Evolutionary conservation across 78 protist species (phyloP), one percentile per base, ranked within the genome.

Genomic region (Corallochytrium limacisporum): DNA sequence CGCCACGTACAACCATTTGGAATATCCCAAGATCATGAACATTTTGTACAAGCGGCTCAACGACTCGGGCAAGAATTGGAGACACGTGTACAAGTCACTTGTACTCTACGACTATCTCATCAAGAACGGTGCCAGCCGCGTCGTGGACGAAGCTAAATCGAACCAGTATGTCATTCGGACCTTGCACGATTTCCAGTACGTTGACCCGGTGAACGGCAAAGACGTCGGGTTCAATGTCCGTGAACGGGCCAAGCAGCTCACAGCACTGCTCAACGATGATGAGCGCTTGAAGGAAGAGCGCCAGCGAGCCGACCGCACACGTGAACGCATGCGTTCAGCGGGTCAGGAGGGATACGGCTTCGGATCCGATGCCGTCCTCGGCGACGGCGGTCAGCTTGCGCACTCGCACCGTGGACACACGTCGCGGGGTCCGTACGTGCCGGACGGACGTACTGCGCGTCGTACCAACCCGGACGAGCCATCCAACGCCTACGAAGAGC

Each of bases 51-150:
- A 72, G 60, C 67, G 77, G 1, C 37, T 72, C 33, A 50, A 72
- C 53, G 77, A 60, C 56, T 29, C 63, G 20, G 68, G 77, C 50
- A 49, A 53, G 53, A 42, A 67, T 33, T 67, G 73, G 73, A 60
- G 73, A 4, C 77, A 72, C 46, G 69, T 72, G 32, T 72, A 49
- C 62, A 67, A 72, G 77, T 66, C 48, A 28, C 54, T 71, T 22
- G 18, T 60, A 36, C 50, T 71, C 69, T 36, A 60, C 31, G 69
- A 71, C 51, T 71, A 71, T 49, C 12, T 71, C 36, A 5, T 47
- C 47, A 71, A 47, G 47, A 35, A 47, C 38, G 66, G 75, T 50
- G 24, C 51, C 3, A 61, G 46, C 53, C 46, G 33, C 37, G 55
- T 72, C 15, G 50, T 59, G 3, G 6, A 48, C 22, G 39, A 12